A percentile compares a stretch with the other conserved stretches of the same genome.
Evolutionary conservation across 2,329 filamentous ascomycete species (phyloP).

Genomic region (Juglanconis juglandina): DNA sequence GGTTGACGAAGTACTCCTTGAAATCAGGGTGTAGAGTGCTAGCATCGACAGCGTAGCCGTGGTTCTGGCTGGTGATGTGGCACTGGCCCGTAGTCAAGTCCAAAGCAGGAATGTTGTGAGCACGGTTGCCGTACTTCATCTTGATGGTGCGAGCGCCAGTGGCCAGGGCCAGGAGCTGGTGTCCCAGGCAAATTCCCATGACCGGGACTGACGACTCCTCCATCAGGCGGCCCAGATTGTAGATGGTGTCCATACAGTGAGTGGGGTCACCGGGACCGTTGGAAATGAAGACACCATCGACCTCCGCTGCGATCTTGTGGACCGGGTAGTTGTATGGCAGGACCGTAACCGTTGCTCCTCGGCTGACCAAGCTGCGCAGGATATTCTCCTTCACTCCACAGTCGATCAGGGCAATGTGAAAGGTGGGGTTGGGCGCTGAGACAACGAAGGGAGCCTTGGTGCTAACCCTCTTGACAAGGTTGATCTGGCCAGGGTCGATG

Average conservation of each 20-base stretch:
- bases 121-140: conserved; percentile 98
- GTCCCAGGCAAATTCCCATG: conserved; percentile 97
- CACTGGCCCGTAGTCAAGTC: conserved; percentile 94
- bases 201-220: conserved; percentile 86
- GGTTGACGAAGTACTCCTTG: conserved; percentile 98
- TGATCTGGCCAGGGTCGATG: conserved; percentile 92
- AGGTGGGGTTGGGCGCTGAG: conserved; percentile 74
- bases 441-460: conserved; percentile 98
- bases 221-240: conserved; percentile 88
- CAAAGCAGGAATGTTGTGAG: conserved; percentile 95
- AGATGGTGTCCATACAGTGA: conserved; percentile 90
- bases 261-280: conserved; percentile 98
- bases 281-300: conserved; percentile 98
- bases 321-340: conserved; percentile 98
- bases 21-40: conserved; percentile 78
- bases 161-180: conserved; percentile 90
- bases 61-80: conserved; percentile 98
- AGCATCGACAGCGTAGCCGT: conserved; percentile 92
- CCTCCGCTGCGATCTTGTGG: conserved; percentile 96
- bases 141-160: conserved; percentile 88
- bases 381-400: conserved; percentile 99
- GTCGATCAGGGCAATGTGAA: conserved; percentile 92
- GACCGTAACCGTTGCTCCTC: conserved; percentile 86
- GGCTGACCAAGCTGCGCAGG: conserved; percentile 85
- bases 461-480: conserved; percentile 92